Percentiles rank a stretch among this genome's conserved stretches.
Conservation (phyloP, 2,329 filamentous ascomycete species). For the Colletotrichum graminicola region DNA sequence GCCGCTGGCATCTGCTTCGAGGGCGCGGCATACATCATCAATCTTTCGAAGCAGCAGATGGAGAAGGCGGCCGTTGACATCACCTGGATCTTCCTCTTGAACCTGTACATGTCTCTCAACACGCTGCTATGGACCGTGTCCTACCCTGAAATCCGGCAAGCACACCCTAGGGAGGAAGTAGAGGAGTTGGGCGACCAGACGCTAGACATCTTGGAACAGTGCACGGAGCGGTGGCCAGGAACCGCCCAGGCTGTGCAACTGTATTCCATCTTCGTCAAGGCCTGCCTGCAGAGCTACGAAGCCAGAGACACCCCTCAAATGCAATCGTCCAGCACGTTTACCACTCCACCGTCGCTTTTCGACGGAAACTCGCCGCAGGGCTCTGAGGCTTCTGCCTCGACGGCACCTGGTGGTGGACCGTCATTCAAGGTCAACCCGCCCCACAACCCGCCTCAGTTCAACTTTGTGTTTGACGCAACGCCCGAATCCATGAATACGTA, state of each 20-base stretch:
- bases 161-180: conserved; percentile 80
- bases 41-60: conserved; percentile 84
- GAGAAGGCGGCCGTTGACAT: conserved; percentile 81
- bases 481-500: conserved; percentile 65
- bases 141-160: conserved; percentile 83
- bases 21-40: conserved; percentile 84
- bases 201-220: conserved; percentile 82
- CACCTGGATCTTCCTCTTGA: conserved; percentile 93
- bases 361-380: conserved; percentile 61
- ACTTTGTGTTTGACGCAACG: conserved; percentile 68
- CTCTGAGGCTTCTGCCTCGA: conserved; percentile 55
- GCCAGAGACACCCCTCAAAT: conserved; percentile 59
- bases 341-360: conserved; percentile 62
- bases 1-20: conserved; percentile 88
- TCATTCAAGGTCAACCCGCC: conserved; percentile 61
- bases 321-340: conserved; percentile 51
- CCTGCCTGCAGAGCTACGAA: conserved; percentile 90
- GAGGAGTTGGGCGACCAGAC: conserved; percentile 80
- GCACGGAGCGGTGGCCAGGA: conserved; percentile 91
- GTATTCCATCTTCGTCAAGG: conserved; percentile 86
- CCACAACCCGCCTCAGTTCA: conserved; percentile 68
- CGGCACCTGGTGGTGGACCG: conserved; percentile 46
- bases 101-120: conserved; percentile 92
- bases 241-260: conserved; percentile 86
- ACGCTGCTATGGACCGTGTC: conserved; percentile 93